phyloP scores from a whole-genome alignment of 1,284 basidiomycete genomes.

The Pascua sp. region DNA sequence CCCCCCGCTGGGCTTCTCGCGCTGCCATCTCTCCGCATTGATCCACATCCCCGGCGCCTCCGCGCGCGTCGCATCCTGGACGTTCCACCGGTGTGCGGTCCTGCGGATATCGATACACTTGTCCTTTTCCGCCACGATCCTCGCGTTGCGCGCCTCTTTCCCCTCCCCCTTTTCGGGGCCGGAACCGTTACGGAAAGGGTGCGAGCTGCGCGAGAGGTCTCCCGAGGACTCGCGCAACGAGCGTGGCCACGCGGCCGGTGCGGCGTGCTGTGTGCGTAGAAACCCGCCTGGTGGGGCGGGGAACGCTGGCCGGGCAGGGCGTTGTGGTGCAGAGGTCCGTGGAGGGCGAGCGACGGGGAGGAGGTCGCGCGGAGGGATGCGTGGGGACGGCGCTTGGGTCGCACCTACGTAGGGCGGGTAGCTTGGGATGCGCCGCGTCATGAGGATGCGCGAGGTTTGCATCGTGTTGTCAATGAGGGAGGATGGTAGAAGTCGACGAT shows the following conservation, averaged over 20 bases:
- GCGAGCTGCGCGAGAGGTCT: conserved; percentile 18
- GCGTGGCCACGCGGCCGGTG: conserved; percentile 70
- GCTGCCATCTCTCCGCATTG: conserved; percentile 20
- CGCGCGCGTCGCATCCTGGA: conserved; percentile 17
- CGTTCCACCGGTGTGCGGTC: conserved; percentile 3
- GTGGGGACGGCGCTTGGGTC: conserved; percentile 9
- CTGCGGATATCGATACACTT: conserved; percentile 1
- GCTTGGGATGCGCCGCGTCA: not conserved
- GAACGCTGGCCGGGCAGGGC: conserved; percentile 10
- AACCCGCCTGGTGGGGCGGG: conserved; percentile 46
- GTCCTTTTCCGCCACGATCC: conserved; percentile 9
- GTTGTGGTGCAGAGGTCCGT: not conserved
- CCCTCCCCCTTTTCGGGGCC: conserved; percentile 9
- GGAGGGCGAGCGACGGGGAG: conserved; percentile 8
- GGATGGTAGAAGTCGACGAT: too few relatives aligned
- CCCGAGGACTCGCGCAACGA: conserved; percentile 30
- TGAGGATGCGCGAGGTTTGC: not conserved
- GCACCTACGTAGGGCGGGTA: conserved; percentile 13
- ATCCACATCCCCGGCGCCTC: conserved; percentile 46
- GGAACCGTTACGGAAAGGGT: conserved; percentile 14
- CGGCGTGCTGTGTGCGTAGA: conserved; percentile 61
- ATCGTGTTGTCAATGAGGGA: not conserved
- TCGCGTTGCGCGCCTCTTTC: conserved; percentile 35
- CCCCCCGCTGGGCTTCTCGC: conserved; percentile 37
- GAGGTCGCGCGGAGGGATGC: conserved; percentile 6